These are phyloP conservation scores for Xylariaceae sp. DNA, from an alignment of 2,329 filamentous ascomycete species.

Conservation along the genomic window DNA sequence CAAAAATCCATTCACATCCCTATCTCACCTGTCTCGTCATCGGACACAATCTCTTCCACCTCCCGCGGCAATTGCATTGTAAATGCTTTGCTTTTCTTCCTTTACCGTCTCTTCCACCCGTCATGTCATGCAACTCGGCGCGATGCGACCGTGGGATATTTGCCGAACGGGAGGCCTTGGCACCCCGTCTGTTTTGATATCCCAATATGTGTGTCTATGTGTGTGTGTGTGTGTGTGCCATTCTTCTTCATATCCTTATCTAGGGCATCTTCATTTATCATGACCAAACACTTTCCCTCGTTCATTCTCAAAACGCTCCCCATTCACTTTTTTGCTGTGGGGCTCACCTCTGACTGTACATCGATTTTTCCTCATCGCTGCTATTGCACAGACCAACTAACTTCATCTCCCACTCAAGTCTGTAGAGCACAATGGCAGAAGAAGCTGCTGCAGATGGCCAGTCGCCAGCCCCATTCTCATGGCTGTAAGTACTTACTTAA, in stretches of 20 bases:
- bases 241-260: no score
- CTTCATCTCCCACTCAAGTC: conserved; percentile 1
- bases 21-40: no score
- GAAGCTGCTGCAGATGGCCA: conserved; percentile 10
- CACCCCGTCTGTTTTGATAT: background rate
- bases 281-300: no score
- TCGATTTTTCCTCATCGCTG: no score
- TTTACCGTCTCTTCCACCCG: conserved; percentile 1
- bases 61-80: conserved; percentile 3
- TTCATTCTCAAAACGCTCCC: no score
- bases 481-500: conserved; percentile 18
- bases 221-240: no score
- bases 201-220: background rate
- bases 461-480: conserved; percentile 12
- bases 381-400: no score
- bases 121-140: conserved; percentile 5
- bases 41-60: no score
- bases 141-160: conserved; percentile 16
- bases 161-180: conserved; percentile 15
- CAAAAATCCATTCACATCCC: no score
- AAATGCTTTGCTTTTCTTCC: conserved; percentile 2
- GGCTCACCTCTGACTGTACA: no score
- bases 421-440: conserved; percentile 10
- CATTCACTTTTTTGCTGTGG: no score
- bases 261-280: no score